Evolutionary conservation across 2,329 filamentous ascomycete genomes (phyloP).

Genomic region (Aspergillus jensenii): DNA sequence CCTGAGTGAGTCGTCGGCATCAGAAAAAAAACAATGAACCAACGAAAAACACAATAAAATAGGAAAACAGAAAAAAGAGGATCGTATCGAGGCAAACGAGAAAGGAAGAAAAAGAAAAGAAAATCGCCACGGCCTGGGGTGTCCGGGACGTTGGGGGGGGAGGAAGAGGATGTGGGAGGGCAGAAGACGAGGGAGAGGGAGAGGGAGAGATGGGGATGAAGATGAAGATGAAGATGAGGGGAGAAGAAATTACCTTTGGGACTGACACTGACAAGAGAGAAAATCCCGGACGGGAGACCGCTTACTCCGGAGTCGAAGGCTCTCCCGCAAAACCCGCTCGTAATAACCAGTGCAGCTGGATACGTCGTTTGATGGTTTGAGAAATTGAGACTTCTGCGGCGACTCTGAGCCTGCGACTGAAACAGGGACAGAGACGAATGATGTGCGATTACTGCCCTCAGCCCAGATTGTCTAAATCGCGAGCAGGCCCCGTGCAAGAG

Average conservation of each 20-base stretch:
- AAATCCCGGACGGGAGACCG: slow-evolving; percentile 17
- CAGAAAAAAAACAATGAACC: slow-evolving; percentile 9
- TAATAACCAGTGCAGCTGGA: background rate
- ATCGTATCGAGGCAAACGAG: slow-evolving; percentile 10
- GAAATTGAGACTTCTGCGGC: background rate
- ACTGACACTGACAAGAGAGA: slow-evolving; percentile 15
- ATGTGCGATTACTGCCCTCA: background rate
- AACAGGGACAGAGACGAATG: background rate
- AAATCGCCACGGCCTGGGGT: slow-evolving; percentile 19
- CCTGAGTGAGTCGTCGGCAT: slow-evolving; percentile 13
- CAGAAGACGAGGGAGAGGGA: slow-evolving; percentile 12
- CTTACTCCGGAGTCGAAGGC: slow-evolving; percentile 9
- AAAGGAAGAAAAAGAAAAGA: slow-evolving; percentile 17
- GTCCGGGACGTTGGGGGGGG: background rate
- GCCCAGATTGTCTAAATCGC: background rate
- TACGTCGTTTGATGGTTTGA: background rate
- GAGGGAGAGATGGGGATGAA: slow-evolving; percentile 12
- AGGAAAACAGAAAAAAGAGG: slow-evolving; percentile 6
- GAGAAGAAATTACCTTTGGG: background rate
- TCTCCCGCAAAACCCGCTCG: slow-evolving; percentile 9
- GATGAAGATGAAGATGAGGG: slow-evolving; percentile 11
- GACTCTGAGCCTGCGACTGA: background rate
- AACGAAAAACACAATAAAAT: slow-evolving; percentile 16
- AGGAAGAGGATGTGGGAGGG: slow-evolving; percentile 11
- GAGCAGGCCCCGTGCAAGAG: background rate